These are phyloP conservation scores for Porogramme epimiltina DNA, from an alignment of 1,284 basidiomycete genomes.

Conservation along the genomic window DNA sequence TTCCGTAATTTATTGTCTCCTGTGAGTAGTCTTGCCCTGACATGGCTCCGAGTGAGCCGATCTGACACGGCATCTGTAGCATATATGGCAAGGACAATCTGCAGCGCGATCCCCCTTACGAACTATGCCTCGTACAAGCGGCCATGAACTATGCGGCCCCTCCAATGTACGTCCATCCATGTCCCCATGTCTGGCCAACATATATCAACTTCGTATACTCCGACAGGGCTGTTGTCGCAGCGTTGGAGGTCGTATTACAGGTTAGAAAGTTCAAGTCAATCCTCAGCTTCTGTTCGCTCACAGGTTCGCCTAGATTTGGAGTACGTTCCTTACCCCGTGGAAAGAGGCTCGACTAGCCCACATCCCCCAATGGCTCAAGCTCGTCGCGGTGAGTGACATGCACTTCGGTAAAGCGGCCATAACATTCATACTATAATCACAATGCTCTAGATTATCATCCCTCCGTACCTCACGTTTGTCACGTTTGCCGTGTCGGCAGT, in stretches of 20 bases:
- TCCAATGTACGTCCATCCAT: slow-evolving; percentile 46
- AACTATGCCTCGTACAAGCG: slow-evolving; percentile 50
- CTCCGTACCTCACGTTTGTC: slow-evolving; percentile 40
- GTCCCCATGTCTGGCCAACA: neutral
- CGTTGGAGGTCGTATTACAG: slow-evolving; percentile 50
- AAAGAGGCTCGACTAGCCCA: slow-evolving; percentile 15
- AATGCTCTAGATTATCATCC: slow-evolving; percentile 41
- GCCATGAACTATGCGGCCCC: slow-evolving; percentile 53
- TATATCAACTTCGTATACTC: neutral
- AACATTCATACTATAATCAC: too few relatives aligned
- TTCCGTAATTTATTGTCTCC: slow-evolving; percentile 50
- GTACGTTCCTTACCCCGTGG: slow-evolving; percentile 33
- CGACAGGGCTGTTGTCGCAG: slow-evolving; percentile 48
- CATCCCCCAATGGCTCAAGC: slow-evolving; percentile 19
- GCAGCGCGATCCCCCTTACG: slow-evolving; percentile 17
- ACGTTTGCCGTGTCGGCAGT: slow-evolving; percentile 20
- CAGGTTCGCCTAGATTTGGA: slow-evolving; percentile 38
- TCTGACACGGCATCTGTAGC: slow-evolving; percentile 25
- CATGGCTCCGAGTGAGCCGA: neutral
- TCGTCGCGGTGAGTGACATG: slow-evolving; percentile 12
- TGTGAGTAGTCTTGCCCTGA: slow-evolving; percentile 38
- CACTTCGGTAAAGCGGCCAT: too few relatives aligned
- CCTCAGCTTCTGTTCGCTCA: neutral
- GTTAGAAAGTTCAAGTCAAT: slow-evolving; percentile 30
- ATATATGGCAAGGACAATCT: slow-evolving; percentile 36